phyloP scores from a whole-genome alignment of 2,329 filamentous ascomycete genomes.

The Pseudogymnoascus sp. region DNA sequence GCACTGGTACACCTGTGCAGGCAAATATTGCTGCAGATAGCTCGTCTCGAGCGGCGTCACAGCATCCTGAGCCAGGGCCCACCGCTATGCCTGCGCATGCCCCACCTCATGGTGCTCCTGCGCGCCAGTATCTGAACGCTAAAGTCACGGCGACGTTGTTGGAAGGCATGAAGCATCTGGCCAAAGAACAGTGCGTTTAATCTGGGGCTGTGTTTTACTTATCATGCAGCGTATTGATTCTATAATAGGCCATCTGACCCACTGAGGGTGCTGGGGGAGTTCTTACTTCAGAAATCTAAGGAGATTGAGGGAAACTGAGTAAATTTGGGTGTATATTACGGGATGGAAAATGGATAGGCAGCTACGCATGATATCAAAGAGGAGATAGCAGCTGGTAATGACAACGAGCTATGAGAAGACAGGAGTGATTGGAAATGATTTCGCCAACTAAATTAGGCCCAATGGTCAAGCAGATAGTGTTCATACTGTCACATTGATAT shows the following conservation, averaged over 20 bases:
- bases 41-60: constrained; percentile 50
- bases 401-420: neutral
- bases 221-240: neutral
- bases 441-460: constrained; percentile 6
- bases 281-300: constrained; percentile 59
- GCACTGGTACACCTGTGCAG: constrained; percentile 45
- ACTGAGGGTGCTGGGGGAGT: constrained; percentile 63
- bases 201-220: neutral
- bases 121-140: constrained; percentile 64
- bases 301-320: constrained; percentile 46
- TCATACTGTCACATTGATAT: neutral
- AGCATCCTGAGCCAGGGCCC: constrained; percentile 44
- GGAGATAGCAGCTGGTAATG: neutral
- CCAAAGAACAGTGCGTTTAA: constrained; percentile 58
- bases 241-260: constrained; percentile 56
- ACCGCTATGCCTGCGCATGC: constrained; percentile 54
- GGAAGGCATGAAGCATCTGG: constrained; percentile 69
- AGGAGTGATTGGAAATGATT: neutral
- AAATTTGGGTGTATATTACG: constrained; percentile 13
- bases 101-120: constrained; percentile 59
- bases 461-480: neutral
- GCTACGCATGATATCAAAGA: neutral
- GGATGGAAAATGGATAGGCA: neutral
- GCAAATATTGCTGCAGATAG: constrained; percentile 32
- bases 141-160: constrained; percentile 62